phyloP scores from a whole-genome alignment of 176 grass and related monocot genomes.

The Oryza meyeriana region DNA sequence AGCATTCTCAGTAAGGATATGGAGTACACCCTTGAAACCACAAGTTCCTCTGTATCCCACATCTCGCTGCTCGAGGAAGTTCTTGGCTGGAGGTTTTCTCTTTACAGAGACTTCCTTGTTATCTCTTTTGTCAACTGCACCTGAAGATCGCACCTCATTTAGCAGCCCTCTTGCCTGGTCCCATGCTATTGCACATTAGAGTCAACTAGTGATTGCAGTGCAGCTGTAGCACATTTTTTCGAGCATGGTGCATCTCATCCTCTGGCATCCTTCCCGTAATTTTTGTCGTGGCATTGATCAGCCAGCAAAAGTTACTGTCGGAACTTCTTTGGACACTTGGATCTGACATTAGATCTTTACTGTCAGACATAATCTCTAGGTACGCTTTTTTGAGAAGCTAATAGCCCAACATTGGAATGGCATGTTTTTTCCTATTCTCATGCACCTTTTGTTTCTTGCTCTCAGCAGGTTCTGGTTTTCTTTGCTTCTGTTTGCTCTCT shows the following conservation, averaged over 20 bases:
- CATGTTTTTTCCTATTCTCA: background rate
- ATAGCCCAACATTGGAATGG: background rate
- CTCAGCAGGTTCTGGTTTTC: slow-evolving; percentile 39
- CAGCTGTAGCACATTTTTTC: slow-evolving; percentile 43
- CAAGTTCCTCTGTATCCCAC: slow-evolving; percentile 66
- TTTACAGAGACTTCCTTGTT: slow-evolving; percentile 75
- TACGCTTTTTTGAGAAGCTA: slow-evolving; percentile 28
- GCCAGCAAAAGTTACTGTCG: slow-evolving; percentile 39
- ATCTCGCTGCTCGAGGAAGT: slow-evolving; percentile 79
- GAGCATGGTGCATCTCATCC: slow-evolving; percentile 55
- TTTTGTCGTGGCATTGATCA: slow-evolving; percentile 40
- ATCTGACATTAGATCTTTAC: slow-evolving; percentile 23
- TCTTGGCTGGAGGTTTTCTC: slow-evolving; percentile 94
- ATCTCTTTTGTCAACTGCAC: slow-evolving; percentile 93
- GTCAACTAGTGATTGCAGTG: slow-evolving; percentile 42
- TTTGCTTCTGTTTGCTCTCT: slow-evolving; percentile 28
- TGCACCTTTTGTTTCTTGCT: background rate
- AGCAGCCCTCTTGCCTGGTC: slow-evolving; percentile 38
- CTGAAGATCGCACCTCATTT: slow-evolving; percentile 40
- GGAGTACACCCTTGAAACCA: slow-evolving; percentile 61
- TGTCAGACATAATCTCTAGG: slow-evolving; percentile 37
- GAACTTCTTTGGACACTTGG: slow-evolving; percentile 47
- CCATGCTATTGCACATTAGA: slow-evolving; percentile 66
- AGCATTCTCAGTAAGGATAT: slow-evolving; percentile 69
- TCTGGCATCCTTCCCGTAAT: slow-evolving; percentile 42